Base-by-base conservation (phyloP, 225 moss, liverwort and hornwort species). In the Anthoceros angustus region DNA sequence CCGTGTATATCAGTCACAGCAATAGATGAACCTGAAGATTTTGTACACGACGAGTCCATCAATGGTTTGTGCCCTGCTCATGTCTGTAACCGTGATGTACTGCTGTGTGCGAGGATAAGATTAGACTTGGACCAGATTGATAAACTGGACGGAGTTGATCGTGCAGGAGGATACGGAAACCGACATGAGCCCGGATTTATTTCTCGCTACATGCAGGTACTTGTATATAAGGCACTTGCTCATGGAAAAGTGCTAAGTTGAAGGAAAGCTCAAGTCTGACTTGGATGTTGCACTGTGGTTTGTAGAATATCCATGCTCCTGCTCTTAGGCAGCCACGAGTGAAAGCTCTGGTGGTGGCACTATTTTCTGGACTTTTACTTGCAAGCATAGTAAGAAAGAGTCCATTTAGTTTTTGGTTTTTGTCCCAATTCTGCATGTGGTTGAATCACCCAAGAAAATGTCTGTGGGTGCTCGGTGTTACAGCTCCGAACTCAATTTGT, bases 281-380 rank as follows among this genome's bases (percentile, higher is more conserved):
- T 55, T 9, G 14, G 63, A 12, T 69, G 69, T 7, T 63, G 62
- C 40, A 23, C 43, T n/a, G 9, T 61, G 12, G 12, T 62, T 49
- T 81, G 80, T 79, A 98, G 95, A 79, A 81, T 43, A 78, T 84
- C 38, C 95, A 98, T 76, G 95, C 88, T 70, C 95, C 88, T 63
- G 74, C 74, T 66, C 81, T 98, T 69, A 82, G 70, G 26, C 65
- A 79, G 49, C 82, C 85, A 43, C 80, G 70, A 39, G 84, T 98
- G 18, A 98, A 89, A 79, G 95, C 91, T 42, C 5, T 80, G 24
- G 95, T 98, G 68, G 72, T 98, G 69, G 95, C 88, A 62, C 20
- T 73, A 60, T 98, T 98, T 68, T 73, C 84, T 41, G 95, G 77
- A 21, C 70, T 98, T 73, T 78, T 91, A 69, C 84, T 98, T 70